These are phyloP conservation scores for Trichophaea hybrida DNA, from an alignment of 2,329 filamentous ascomycete genomes.

Conservation along the genomic window DNA sequence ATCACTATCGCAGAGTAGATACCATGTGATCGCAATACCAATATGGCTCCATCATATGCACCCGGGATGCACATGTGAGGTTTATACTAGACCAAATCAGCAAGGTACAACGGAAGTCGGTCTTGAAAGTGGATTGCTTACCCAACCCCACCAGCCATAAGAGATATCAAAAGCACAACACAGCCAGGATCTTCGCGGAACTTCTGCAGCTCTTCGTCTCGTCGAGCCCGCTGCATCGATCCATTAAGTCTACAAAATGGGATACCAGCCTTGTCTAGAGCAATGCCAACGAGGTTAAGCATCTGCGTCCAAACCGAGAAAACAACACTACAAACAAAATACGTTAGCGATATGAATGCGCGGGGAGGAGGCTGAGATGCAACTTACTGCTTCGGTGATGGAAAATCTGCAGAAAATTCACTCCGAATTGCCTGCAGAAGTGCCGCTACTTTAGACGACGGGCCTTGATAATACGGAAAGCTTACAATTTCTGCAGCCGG, in stretches of 20 bases:
- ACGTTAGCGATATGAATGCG: neutral
- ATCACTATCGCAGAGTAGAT: neutral
- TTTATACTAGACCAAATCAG: conserved; percentile 21
- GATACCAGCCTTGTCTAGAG: conserved; percentile 25
- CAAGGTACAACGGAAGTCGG: neutral
- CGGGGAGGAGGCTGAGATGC: neutral
- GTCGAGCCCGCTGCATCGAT: conserved; percentile 8
- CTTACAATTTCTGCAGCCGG: neutral
- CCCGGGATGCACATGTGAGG: conserved; percentile 28
- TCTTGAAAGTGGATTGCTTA: neutral
- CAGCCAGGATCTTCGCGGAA: conserved; percentile 6
- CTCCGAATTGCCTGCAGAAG: conserved; percentile 7
- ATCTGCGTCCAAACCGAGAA: conserved; percentile 32
- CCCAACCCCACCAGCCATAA: conserved; percentile 12
- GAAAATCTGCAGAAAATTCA: neutral
- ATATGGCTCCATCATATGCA: conserved; percentile 30
- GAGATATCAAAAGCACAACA: conserved; percentile 11
- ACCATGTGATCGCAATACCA: conserved; percentile 15
- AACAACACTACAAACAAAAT: conserved; percentile 26
- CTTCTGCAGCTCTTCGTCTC: conserved; percentile 1
- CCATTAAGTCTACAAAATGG: conserved; percentile 28
- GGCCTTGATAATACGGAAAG: neutral
- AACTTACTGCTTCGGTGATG: conserved; percentile 11
- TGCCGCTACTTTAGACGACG: conserved; percentile 11
- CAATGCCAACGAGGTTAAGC: conserved; percentile 27